A percentile compares a stretch with the other conserved stretches of the same genome.
Evolutionary conservation across 768 basidiomycete species (phyloP).

Genomic region (Lentinula guzmanii): DNA sequence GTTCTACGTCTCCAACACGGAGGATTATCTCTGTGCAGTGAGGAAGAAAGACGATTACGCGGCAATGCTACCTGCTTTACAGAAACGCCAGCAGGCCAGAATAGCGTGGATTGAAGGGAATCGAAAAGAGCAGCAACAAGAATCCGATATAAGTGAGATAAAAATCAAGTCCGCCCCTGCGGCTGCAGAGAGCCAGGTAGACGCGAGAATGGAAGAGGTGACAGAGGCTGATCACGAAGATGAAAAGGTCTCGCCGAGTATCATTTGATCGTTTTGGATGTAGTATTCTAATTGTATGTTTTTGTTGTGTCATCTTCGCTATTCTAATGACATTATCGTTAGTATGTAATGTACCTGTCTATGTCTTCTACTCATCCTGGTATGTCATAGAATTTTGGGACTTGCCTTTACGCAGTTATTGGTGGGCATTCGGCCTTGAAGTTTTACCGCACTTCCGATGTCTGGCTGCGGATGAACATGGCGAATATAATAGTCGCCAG

Average conservation of each 20-base stretch:
- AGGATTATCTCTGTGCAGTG: slow-evolving; percentile 54
- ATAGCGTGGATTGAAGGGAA: slow-evolving; percentile 28
- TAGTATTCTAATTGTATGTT: not conserved
- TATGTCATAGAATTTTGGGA: not conserved
- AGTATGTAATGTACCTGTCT: not conserved
- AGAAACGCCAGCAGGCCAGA: slow-evolving; percentile 25
- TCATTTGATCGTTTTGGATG: too few relatives aligned
- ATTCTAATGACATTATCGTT: not conserved
- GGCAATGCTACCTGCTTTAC: slow-evolving; percentile 21
- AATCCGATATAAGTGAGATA: not conserved
- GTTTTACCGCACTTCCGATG: not conserved
- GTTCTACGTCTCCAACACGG: slow-evolving; percentile 70
- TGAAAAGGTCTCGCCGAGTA: not conserved
- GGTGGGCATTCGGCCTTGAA: not conserved
- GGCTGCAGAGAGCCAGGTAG: not conserved
- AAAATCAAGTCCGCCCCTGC: not conserved
- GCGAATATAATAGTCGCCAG: not conserved
- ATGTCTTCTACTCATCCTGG: not conserved
- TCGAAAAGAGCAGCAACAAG: not conserved
- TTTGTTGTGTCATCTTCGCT: not conserved
- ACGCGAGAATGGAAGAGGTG: not conserved
- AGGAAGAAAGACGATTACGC: slow-evolving; percentile 34
- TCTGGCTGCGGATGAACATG: not conserved
- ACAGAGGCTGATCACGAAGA: not conserved
- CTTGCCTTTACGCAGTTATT: too few relatives aligned